phyloP scores from a whole-genome alignment of 2,329 filamentous ascomycete species.

The Aspergillaceae sp. region DNA sequence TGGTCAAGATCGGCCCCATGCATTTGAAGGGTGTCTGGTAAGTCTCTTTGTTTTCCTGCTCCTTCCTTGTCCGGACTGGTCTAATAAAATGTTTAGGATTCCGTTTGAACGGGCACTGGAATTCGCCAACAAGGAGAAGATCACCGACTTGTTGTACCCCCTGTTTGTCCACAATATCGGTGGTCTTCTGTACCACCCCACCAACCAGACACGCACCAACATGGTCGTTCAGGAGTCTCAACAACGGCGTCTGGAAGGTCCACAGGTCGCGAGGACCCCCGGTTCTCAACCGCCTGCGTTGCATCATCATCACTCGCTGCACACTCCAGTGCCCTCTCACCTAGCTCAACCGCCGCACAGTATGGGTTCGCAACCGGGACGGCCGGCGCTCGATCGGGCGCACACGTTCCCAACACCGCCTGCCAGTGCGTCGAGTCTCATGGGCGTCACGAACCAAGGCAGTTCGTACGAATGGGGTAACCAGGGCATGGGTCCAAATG shows the following conservation, averaged over 20 bases:
- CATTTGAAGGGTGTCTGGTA: constrained; percentile 96
- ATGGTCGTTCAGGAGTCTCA: constrained; percentile 79
- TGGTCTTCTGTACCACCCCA: constrained; percentile 80
- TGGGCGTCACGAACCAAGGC: constrained; percentile 64
- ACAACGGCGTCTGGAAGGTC: constrained; percentile 60
- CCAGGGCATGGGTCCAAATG: constrained; percentile 53
- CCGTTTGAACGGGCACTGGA: constrained; percentile 95
- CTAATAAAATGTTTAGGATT: constrained; percentile 56
- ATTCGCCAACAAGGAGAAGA: constrained; percentile 99
- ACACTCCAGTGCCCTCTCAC: constrained; percentile 49
- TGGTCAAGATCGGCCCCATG: constrained; percentile 99
- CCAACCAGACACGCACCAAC: constrained; percentile 70
- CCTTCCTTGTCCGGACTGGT: background rate
- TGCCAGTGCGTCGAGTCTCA: constrained; percentile 82
- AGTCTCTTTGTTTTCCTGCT: constrained; percentile 28
- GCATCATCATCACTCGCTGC: constrained; percentile 56
- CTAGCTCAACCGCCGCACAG: constrained; percentile 60
- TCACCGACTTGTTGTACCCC: constrained; percentile 88
- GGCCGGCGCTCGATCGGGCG: constrained; percentile 71
- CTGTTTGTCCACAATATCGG: constrained; percentile 97
- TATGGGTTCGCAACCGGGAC: constrained; percentile 54
- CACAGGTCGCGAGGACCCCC: constrained; percentile 45
- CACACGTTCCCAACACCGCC: constrained; percentile 93
- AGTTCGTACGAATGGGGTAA: constrained; percentile 70
- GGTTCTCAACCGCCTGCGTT: constrained; percentile 57